Base-by-base conservation (phyloP, 2,329 filamentous ascomycete genomes). In the Macroventuria anomochaeta region DNA sequence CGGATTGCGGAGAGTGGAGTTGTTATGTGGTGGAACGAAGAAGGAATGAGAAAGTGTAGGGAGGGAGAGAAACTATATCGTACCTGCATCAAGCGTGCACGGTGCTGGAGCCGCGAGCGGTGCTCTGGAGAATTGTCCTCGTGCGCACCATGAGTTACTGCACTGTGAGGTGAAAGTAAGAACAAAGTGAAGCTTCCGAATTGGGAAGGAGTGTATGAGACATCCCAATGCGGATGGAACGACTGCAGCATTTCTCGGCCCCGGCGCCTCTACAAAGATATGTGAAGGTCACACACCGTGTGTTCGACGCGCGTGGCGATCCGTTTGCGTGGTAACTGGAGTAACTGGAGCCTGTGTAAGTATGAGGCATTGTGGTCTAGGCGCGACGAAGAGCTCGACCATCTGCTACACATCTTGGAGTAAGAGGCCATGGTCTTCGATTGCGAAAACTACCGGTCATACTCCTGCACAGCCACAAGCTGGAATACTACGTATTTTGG, bases 121-220 rank as follows among this genome's bases (percentile, higher is more conserved):
- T 17, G 10, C 15, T 8, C 12, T 39, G 11, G 5, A 34, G 15
- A 29, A 29, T 1, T 39, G 34, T 29, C 23, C 49, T 46, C 49
- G 36, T 46, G 41, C 34, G 8, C 36, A 37, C 46, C 34, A 20
- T 41, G 34, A 46, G 36, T 11, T 47, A 38, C 31, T 48, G 26
- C 21, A 25, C 15, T 15, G 21, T 53, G 13, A 25, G 37, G 20
- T 38, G 25, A 28, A 42, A 23, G 43, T 18, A 41, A 32, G 43
- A 42, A 43, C 32, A 53, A 42, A 46, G 42, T 53, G 43, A 40
- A 31, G 12, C 12, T 29, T 34, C 52, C 46, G 34, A 46, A 55
- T 46, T 8, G 33, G 39, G 50, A 26, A 31, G 43, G 50, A 53
- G 46, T 46, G 41, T 21, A 18, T 41, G 21, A 36, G 40, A 53